Conservation (phyloP, 2,329 filamentous ascomycete species). For the Thielaviopsis euricoi region DNA sequence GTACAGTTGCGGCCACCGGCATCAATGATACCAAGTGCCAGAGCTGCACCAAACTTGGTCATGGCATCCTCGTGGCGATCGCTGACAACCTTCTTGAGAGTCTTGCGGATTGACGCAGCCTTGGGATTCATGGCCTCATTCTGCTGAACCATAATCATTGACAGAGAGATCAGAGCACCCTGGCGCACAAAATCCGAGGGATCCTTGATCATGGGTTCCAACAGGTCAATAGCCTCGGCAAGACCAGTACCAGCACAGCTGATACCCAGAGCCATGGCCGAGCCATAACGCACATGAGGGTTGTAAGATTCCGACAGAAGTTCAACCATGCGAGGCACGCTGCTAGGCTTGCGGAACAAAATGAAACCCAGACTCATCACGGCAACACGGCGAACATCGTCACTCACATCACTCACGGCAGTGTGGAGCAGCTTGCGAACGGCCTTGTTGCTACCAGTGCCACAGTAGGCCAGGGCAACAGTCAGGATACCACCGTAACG, state of each 20-base stretch:
- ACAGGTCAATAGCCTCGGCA: conserved; percentile 86
- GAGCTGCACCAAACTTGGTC: conserved; percentile 93
- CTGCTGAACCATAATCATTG: conserved; percentile 99
- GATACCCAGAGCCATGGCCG: conserved; percentile 95
- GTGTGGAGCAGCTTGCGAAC: conserved; percentile 90
- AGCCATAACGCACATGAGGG: conserved; percentile 92
- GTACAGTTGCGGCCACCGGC: conserved; percentile 97
- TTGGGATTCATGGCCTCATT: conserved; percentile 98
- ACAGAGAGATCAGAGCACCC: conserved; percentile 79
- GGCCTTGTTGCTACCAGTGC: conserved; percentile 95
- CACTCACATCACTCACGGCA: conserved; percentile 93
- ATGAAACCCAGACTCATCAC: conserved; percentile 98
- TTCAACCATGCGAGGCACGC: conserved; percentile 96
- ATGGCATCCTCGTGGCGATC: conserved; percentile 97
- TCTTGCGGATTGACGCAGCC: conserved; percentile 78
- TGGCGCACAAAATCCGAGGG: conserved; percentile 97
- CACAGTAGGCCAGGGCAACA: conserved; percentile 93
- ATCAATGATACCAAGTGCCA: conserved; percentile 93
- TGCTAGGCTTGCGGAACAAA: conserved; percentile 91
- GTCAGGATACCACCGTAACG: conserved; percentile 97
- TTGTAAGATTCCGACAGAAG: conserved; percentile 97
- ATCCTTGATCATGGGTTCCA: conserved; percentile 99
- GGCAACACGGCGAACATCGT: conserved; percentile 87
- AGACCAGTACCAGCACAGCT: conserved; percentile 92
- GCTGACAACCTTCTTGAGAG: conserved; percentile 79